These are phyloP conservation scores for Boeremia exigua DNA, from an alignment of 2,329 filamentous ascomycete species.

Conservation along the genomic window DNA sequence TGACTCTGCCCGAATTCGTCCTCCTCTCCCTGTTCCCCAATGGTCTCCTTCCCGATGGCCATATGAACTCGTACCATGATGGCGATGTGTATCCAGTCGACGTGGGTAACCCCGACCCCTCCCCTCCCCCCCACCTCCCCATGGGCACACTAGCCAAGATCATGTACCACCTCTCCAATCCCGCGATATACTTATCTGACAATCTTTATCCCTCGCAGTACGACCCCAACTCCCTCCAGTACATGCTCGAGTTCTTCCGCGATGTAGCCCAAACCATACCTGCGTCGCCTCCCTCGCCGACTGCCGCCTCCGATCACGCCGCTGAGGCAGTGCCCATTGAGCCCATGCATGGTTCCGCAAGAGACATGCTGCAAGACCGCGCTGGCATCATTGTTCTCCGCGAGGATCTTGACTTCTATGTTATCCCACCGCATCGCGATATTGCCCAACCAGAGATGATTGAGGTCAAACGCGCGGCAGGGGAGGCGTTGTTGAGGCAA, in stretches of 20 bases:
- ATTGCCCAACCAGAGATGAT: conserved; percentile 92
- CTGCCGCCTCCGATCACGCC: conserved; percentile 50
- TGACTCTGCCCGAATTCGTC: conserved; percentile 96
- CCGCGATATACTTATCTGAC: conserved; percentile 63
- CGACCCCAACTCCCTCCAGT: conserved; percentile 93
- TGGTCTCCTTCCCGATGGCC: conserved; percentile 94
- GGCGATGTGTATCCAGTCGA: conserved; percentile 96
- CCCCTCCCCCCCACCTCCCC: conserved; percentile 40
- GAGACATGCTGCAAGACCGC: conserved; percentile 82
- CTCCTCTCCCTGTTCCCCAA: conserved; percentile 97
- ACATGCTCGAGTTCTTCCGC: conserved; percentile 99
- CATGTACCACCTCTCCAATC: conserved; percentile 51
- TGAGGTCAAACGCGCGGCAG: conserved; percentile 91
- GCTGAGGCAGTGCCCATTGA: conserved; percentile 71
- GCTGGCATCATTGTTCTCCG: conserved; percentile 96
- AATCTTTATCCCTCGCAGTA: conserved; percentile 72
- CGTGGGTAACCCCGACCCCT: conserved; percentile 66
- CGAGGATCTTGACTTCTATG: conserved; percentile 97
- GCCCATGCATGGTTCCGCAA: conserved; percentile 70
- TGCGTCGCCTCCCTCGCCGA: conserved; percentile 69
- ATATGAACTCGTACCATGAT: conserved; percentile 91
- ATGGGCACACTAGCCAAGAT: conserved; percentile 48
- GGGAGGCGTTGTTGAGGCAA: conserved; percentile 83
- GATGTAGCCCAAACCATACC: conserved; percentile 96
- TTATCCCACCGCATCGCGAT: conserved; percentile 83